These are phyloP conservation scores for Alternaria solani DNA, from an alignment of 2,329 filamentous ascomycete genomes.

Conservation along the genomic window DNA sequence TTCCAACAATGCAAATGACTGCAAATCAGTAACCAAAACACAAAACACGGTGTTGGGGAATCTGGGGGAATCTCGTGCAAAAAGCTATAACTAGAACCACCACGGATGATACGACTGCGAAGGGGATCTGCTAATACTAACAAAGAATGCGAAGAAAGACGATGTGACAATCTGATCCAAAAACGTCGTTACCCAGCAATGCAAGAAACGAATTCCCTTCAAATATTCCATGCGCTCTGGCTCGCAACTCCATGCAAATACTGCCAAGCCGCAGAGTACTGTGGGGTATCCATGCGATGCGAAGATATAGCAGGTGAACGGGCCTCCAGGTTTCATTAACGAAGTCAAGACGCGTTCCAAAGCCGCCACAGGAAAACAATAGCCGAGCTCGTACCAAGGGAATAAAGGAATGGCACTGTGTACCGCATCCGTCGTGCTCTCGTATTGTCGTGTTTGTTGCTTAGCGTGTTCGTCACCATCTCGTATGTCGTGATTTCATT, in stretches of 20 bases:
- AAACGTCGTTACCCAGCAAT: conserved; percentile 32
- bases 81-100: conserved; percentile 29
- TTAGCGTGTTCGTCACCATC: conserved; percentile 24
- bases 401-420: conserved; percentile 16
- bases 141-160: conserved; percentile 19
- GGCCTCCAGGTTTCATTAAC: conserved; percentile 29
- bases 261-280: conserved; percentile 30
- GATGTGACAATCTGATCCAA: conserved; percentile 24
- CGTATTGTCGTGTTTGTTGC: conserved; percentile 23
- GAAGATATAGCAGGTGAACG: conserved; percentile 27
- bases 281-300: conserved; percentile 26
- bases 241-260: conserved; percentile 42
- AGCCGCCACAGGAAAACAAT: conserved; percentile 16
- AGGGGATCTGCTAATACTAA: conserved; percentile 17
- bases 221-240: conserved; percentile 25
- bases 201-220: conserved; percentile 27
- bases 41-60: conserved; percentile 23
- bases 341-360: conserved; percentile 30
- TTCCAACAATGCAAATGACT: conserved; percentile 28
- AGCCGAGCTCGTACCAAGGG: conserved; percentile 15
- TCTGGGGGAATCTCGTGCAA: conserved; percentile 42
- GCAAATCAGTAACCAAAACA: conserved; percentile 17
- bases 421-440: conserved; percentile 22
- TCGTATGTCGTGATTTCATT: conserved; percentile 34
- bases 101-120: conserved; percentile 25